Evolutionary conservation across 106 monocot genomes (phyloP).

Genomic region (Platanthera guangdongensis): DNA sequence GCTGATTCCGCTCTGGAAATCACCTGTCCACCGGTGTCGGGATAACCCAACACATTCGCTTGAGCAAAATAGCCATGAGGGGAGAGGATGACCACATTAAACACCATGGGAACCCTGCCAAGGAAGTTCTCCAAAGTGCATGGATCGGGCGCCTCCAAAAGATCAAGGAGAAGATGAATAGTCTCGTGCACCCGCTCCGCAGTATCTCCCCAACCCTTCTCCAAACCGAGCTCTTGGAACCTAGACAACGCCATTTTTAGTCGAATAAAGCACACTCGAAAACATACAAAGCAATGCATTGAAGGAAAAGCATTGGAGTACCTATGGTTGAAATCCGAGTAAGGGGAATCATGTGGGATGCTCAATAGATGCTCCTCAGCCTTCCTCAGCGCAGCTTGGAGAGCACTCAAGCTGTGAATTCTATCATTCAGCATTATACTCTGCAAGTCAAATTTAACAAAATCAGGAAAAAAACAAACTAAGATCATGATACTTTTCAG

Average conservation of each 20-base stretch:
- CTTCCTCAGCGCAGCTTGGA: slow-evolving; percentile 68
- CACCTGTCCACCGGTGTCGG: slow-evolving; percentile 98
- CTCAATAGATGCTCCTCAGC: slow-evolving; percentile 65
- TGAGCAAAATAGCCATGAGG: slow-evolving; percentile 98
- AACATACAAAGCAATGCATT: no score
- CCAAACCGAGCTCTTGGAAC: slow-evolving; percentile 95
- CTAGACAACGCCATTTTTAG: slow-evolving; percentile 17
- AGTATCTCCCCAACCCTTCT: slow-evolving; percentile 95
- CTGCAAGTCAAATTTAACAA: slow-evolving; percentile 19
- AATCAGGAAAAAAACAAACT: no score
- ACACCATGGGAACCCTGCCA: slow-evolving; percentile 77
- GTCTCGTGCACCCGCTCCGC: slow-evolving; percentile 53
- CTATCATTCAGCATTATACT: slow-evolving; percentile 80
- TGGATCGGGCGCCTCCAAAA: slow-evolving; percentile 49
- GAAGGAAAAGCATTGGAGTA: slow-evolving; percentile 1
- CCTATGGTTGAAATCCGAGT: slow-evolving; percentile 76
- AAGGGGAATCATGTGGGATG: slow-evolving; percentile 62
- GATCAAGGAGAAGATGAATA: slow-evolving; percentile 58
- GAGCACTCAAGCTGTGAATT: slow-evolving; percentile 39
- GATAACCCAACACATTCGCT: slow-evolving; percentile 93
- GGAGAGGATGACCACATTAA: slow-evolving; percentile 94
- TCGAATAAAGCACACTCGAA: background rate
- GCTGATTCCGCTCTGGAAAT: background rate
- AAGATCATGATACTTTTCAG: no score
- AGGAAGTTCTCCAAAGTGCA: slow-evolving; percentile 82